Evolutionary conservation across 805 yeast species (phyloP), one percentile per base, ranked within the genome.

Genomic region (Saturnispora halmiae): DNA sequence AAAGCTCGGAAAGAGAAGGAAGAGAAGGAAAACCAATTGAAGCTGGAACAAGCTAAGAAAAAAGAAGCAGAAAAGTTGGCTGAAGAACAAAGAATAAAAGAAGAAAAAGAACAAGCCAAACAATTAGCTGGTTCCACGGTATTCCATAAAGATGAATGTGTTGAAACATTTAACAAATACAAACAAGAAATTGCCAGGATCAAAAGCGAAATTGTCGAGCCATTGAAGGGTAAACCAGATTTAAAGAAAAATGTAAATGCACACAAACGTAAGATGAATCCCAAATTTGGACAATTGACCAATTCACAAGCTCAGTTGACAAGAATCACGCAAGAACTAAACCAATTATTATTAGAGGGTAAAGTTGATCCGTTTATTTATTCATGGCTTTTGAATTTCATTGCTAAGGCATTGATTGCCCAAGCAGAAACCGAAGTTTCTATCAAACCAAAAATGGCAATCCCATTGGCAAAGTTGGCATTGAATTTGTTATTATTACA

Each of bases 401-500:
- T 83, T 22, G 82, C 96, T 4, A 92, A 92, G 55, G 82, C 90
- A 3, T 64, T 88, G 2, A 84, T 92, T 1, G 75, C 82, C 21
- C 98, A 92, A 61, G 90, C 96, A 1, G 97, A 88, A 59, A 75
- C 94, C 1, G 98, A 92, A 59, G 88, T 86, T 7, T 70, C 82
- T 13, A 94, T 83, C 0, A 74, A 79, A 43, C 79, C 94, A 2
- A 72, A 75, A 32, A 76, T 87, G 3, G 83, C 96, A 0, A 53
- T 82, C 7, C 94, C 98, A 0, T 63, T 92, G 34, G 95, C 85
- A 0, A 72, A 70, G 51, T 60, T 90, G 26, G 65, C 90, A 0
- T 53, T 73, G 14, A 65, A 67, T 25, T 54, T 87, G 31, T 54
- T 86, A 51, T 54, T 69, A 6, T 31, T 56, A 20, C 66, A 64